Evolutionary conservation across 352 stramenopile genomes (phyloP).

Genomic region (Phytophthora sojae): DNA sequence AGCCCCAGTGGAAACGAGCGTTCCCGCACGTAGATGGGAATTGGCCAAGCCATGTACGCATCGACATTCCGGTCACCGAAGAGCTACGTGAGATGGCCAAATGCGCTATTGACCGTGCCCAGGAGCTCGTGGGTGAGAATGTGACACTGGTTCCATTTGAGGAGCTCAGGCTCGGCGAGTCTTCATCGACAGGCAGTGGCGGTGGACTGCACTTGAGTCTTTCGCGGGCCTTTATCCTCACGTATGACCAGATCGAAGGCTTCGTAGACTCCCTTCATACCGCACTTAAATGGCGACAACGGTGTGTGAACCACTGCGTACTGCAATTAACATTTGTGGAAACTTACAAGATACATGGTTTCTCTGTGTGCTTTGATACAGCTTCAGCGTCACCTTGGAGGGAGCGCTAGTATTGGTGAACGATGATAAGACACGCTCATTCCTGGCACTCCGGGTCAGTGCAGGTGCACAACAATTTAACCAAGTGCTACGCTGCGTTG

Average conservation of each 20-base stretch:
- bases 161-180: constrained; percentile 19
- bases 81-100: constrained; percentile 38
- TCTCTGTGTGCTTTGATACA: constrained; percentile 18
- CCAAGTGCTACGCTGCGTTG: constrained; percentile 59
- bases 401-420: constrained; percentile 65
- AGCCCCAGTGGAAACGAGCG: constrained; percentile 57
- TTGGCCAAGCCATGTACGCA: constrained; percentile 81
- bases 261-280: constrained; percentile 75
- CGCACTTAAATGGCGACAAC: constrained; percentile 74
- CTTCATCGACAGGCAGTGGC: constrained; percentile 10
- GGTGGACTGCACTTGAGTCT: constrained; percentile 70
- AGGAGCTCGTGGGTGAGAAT: constrained; percentile 32
- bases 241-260: constrained; percentile 65
- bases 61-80: constrained; percentile 44
- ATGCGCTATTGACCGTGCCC: constrained; percentile 40
- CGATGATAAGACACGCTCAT: constrained; percentile 79
- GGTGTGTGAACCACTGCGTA: constrained; percentile 39
- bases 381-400: constrained; percentile 56
- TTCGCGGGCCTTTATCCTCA: constrained; percentile 80
- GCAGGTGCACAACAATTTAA: constrained; percentile 45
- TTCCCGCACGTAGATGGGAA: constrained; percentile 85
- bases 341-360: background rate
- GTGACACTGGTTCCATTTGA: constrained; percentile 50
- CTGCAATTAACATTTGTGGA: background rate
- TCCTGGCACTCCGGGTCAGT: constrained; percentile 63